Evolutionary conservation across 345 rosid genomes (phyloP), one percentile per base, ranked within the genome.

Genomic region (Punica granatum): DNA sequence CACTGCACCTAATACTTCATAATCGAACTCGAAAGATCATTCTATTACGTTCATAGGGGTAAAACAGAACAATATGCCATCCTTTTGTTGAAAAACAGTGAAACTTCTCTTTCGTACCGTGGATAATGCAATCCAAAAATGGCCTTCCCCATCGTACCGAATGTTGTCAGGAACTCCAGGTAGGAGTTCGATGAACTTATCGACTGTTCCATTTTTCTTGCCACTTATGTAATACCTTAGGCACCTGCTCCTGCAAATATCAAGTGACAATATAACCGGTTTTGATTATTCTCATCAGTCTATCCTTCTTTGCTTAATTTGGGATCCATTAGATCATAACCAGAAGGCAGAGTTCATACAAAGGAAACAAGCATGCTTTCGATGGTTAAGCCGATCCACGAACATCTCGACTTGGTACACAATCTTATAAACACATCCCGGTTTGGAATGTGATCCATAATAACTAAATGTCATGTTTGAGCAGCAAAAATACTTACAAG

Each of bases 81-180:
- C n/a, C n/a, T n/a, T n/a, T n/a, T n/a, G n/a, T n/a, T n/a, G n/a
- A n/a, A n/a, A n/a, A n/a, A n/a, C n/a, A n/a, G n/a, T n/a, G n/a
- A n/a, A n/a, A 51, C 9, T 12, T 51, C 23, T 6, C 8, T 11
- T 14, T 6, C 19, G 41, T 82, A 90, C 97, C 84, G 72, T 4
- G 43, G 76, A 64, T 30, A 84, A 3, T 2, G 82, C 97, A 62
- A 89, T 83, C 92, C 92, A 90, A 65, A 77, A 84, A 60, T 81
- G 83, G 8, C 91, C 95, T 8, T 83, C 69, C 44, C 85, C 87
- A 23, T 87, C 86, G 42, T 84, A 82, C 48, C 72, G 85, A 33
- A 90, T 79, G 73, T 89, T 91, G 76, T 90, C 97, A 1, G 96
- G 95, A 43, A 77, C 6, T 11, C 96, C 90, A 0, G 91, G 86